These are phyloP conservation scores for Tolypocladium paradoxum DNA, from an alignment of 2,329 filamentous ascomycete genomes.

Conservation along the genomic window DNA sequence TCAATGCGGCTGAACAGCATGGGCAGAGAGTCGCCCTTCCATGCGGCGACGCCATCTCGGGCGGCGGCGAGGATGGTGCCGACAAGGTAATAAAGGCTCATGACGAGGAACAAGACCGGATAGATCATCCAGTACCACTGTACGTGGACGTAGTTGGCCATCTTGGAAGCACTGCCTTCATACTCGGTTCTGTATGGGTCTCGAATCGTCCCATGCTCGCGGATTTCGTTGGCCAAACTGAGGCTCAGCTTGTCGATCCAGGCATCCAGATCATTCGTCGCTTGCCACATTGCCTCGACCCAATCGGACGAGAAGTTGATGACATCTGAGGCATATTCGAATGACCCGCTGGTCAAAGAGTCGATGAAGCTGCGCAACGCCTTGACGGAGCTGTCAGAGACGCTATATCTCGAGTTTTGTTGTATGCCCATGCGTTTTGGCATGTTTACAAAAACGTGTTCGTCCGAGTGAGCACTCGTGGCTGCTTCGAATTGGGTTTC, in stretches of 20 bases:
- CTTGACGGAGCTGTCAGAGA: slow-evolving; percentile 19
- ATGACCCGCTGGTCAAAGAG: slow-evolving; percentile 18
- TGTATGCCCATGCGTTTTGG: slow-evolving; percentile 15
- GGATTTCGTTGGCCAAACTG: slow-evolving; percentile 25
- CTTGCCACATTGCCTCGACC: slow-evolving; percentile 25
- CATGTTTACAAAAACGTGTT: slow-evolving; percentile 21
- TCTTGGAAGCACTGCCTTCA: slow-evolving; percentile 16
- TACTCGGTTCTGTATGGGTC: slow-evolving; percentile 8
- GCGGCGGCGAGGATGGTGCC: slow-evolving; percentile 23
- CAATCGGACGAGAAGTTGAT: slow-evolving; percentile 26
- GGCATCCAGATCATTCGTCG: slow-evolving; percentile 15
- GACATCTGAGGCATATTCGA: slow-evolving; percentile 13
- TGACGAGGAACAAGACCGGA: slow-evolving; percentile 19
- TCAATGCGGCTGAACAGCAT: slow-evolving; percentile 28
- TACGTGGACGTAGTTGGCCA: slow-evolving; percentile 21
- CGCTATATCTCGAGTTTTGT: slow-evolving; percentile 16
- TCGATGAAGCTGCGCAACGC: slow-evolving; percentile 21
- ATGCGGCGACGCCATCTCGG: slow-evolving; percentile 23
- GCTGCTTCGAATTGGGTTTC: slow-evolving; percentile 14
- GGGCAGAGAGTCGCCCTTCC: slow-evolving; percentile 26
- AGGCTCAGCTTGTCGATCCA: slow-evolving; percentile 23
- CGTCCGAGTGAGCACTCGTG: slow-evolving; percentile 14
- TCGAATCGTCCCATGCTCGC: slow-evolving; percentile 16
- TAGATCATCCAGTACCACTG: slow-evolving; percentile 27
- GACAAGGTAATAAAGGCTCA: slow-evolving; percentile 23